phyloP scores from a whole-genome alignment of 2,329 filamentous ascomycete species.

The Ascochyta viciae-villosae region DNA sequence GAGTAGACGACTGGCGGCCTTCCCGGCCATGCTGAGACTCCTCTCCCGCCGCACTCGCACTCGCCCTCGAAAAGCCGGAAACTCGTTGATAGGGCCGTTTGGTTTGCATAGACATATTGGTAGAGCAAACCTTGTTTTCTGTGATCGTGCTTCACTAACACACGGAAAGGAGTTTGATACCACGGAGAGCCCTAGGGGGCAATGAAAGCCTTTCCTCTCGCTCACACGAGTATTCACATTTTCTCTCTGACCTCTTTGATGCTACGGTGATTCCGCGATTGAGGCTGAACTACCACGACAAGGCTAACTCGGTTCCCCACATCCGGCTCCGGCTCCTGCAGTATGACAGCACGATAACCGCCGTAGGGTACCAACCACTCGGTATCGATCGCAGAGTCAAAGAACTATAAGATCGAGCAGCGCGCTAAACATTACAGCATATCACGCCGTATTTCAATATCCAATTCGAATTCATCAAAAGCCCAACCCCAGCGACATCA shows the following conservation, averaged over 20 bases:
- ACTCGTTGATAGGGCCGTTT: too few relatives aligned
- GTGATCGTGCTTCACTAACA: background rate
- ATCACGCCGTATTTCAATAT: background rate
- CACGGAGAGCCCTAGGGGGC: background rate
- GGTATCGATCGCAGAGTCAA: background rate
- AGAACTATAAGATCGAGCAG: background rate
- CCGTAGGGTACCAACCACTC: background rate
- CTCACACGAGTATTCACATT: background rate
- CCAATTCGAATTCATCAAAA: background rate
- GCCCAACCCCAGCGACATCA: background rate
- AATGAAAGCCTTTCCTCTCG: background rate
- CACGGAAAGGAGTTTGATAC: background rate
- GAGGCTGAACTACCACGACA: slow-evolving; percentile 9
- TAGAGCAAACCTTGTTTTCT: too few relatives aligned
- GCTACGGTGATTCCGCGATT: background rate
- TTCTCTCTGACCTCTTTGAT: background rate
- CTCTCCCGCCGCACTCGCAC: too few relatives aligned
- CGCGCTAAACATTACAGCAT: background rate
- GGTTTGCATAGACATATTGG: too few relatives aligned
- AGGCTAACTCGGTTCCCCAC: slow-evolving; percentile 22
- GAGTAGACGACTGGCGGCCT: too few relatives aligned
- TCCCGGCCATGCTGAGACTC: too few relatives aligned
- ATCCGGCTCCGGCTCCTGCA: slow-evolving; percentile 14
- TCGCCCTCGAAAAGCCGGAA: background rate
- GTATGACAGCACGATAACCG: slow-evolving; percentile 15